Percentiles rank a stretch among this genome's conserved stretches.
Evolutionary conservation across 2,329 filamentous ascomycete species (phyloP).

Genomic region (Dactylonectria estremocensis): DNA sequence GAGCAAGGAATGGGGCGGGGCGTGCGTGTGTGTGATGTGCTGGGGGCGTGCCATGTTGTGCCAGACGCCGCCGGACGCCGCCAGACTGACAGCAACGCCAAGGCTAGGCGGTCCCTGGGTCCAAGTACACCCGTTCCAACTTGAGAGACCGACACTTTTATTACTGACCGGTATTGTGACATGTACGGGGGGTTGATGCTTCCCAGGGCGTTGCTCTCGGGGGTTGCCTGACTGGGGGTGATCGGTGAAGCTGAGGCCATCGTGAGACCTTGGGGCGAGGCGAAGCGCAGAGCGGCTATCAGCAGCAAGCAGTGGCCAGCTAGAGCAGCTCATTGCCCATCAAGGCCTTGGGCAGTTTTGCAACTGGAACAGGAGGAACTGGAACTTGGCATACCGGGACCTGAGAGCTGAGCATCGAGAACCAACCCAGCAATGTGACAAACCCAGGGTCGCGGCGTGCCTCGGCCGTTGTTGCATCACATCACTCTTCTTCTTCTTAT

Average conservation of each 20-base stretch:
- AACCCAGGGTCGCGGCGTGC: slow-evolving; percentile 6
- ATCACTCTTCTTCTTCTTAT: slow-evolving; percentile 30
- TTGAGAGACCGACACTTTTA: slow-evolving; percentile 32
- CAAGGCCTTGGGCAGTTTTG: slow-evolving; percentile 4
- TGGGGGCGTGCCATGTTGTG: slow-evolving; percentile 36
- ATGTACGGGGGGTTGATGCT: slow-evolving; percentile 23
- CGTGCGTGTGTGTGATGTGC: slow-evolving; percentile 23
- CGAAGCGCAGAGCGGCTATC: slow-evolving; percentile 27
- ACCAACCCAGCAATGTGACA: not conserved
- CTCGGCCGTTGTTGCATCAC: slow-evolving; percentile 22
- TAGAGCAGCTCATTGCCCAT: slow-evolving; percentile 2
- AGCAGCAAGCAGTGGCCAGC: not conserved
- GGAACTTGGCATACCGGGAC: not conserved
- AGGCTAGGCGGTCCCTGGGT: slow-evolving; percentile 32
- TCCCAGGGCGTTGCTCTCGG: slow-evolving; percentile 7
- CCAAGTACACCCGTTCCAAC: slow-evolving; percentile 27
- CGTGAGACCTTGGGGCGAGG: slow-evolving; percentile 27
- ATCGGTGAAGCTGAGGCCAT: slow-evolving; percentile 39
- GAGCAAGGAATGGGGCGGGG: slow-evolving; percentile 20
- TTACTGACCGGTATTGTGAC: slow-evolving; percentile 45
- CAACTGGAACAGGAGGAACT: slow-evolving; percentile 5
- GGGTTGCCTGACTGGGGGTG: slow-evolving; percentile 29
- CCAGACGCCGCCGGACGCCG: slow-evolving; percentile 35
- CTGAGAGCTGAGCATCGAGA: slow-evolving; percentile 18
- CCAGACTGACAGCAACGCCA: slow-evolving; percentile 40